phyloP scores from a whole-genome alignment of 2,329 filamentous ascomycete genomes.

The Onygena corvina region DNA sequence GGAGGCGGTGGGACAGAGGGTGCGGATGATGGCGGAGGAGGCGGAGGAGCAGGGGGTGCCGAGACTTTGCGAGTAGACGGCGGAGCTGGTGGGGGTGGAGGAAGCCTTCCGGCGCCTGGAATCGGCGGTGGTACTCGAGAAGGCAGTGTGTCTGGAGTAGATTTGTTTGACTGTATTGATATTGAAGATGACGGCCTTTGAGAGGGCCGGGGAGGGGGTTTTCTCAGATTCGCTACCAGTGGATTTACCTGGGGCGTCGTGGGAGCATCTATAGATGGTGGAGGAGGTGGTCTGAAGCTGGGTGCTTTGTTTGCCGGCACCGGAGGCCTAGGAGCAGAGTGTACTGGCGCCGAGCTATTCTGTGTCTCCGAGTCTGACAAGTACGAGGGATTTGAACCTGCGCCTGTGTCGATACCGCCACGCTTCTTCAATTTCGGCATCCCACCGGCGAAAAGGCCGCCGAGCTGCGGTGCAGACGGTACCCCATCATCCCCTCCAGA shows the following conservation, averaged over 20 bases:
- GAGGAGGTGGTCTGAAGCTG: constrained; percentile 36
- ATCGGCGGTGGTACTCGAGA: constrained; percentile 59
- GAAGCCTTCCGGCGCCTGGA: constrained; percentile 34
- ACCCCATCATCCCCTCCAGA: constrained; percentile 34
- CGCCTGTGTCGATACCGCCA: constrained; percentile 66
- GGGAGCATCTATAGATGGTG: constrained; percentile 38
- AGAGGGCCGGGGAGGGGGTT: constrained; percentile 39
- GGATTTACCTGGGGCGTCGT: constrained; percentile 43
- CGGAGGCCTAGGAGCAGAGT: constrained; percentile 48
- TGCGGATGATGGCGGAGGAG: constrained; percentile 32
- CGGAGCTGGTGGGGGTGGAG: constrained; percentile 41
- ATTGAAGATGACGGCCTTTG: constrained; percentile 50
- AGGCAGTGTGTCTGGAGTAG: constrained; percentile 31
- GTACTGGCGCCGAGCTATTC: constrained; percentile 40
- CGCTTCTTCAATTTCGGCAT: constrained; percentile 94
- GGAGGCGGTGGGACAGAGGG: constrained; percentile 31
- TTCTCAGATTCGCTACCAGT: constrained; percentile 47
- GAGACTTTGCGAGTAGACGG: constrained; percentile 45
- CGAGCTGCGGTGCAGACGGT: constrained; percentile 63
- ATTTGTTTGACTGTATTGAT: constrained; percentile 46
- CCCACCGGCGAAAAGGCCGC: constrained; percentile 77
- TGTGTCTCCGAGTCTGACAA: constrained; percentile 63
- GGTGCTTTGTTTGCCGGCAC: constrained; percentile 44
- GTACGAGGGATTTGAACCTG: constrained; percentile 59
- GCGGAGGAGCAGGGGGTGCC: constrained; percentile 36